Base-by-base conservation (phyloP, 139 green algal genomes). In the Chlorella sp. region DNA sequence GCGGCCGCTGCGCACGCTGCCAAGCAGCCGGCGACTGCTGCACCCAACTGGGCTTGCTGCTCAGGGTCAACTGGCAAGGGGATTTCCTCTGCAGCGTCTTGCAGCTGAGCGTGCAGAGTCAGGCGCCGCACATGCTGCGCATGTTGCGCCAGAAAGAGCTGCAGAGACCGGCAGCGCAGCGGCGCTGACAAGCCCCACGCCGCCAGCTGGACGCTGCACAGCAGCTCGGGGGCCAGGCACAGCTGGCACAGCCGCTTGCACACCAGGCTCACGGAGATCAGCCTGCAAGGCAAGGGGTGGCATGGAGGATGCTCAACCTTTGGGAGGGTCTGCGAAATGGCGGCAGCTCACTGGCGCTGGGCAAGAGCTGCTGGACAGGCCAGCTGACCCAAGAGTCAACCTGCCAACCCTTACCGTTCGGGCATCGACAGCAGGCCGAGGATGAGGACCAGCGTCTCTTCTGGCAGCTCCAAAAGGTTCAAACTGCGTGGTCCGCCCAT, bases 171-270 rank as follows among this genome's bases (percentile, higher is more conserved):
- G 70, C 70, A 44, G 20, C 40, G 40, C 17, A 26, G 40, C 22
- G 54, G 38, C n/a, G 70, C 70, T 0, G 0, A 1, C 40, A n/a
- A 24, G 1, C 70, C 70, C 40, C 48, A 43, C 1, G 40, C 26
- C 24, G 40, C 70, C 40, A 76, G 70, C 26, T 48, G 40, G 26
- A 76, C 17, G 70, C 70, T 51, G 70, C 70, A 40, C 70, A 76
- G 40, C 73, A 79, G 73, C 73, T 64, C 32, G 17, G 44, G 44
- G 16, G 73, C 73, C 30, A 79, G 32, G 73, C 73, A 60, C 44
- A 79, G 73, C 44, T 79, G 44, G 7, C 73, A 6, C 30, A 79
- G 43, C 30, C 73, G 73, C 44, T 38, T 79, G 73, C 73, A 79
- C 19, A 54, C 70, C 19, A 76, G 40, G 40, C 38, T 24, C 7